phyloP scores from a whole-genome alignment of 2,329 filamentous ascomycete species.

The Monilinia vaccinii-corymbosi region DNA sequence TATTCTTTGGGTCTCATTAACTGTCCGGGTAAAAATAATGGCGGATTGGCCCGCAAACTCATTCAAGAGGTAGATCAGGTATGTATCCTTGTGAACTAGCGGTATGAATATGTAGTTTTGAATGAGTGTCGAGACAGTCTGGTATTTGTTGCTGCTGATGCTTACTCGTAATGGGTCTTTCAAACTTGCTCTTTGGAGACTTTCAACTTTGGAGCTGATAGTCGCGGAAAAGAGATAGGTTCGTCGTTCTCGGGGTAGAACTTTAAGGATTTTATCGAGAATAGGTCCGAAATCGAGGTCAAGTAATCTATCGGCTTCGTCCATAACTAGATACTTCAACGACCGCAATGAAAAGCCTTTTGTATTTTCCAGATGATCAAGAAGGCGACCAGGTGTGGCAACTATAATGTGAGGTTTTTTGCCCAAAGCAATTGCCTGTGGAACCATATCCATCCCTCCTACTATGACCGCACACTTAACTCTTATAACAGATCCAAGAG shows the following conservation, averaged over 20 bases:
- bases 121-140: conserved; percentile 81
- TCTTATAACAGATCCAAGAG: conserved; percentile 77
- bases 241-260: conserved; percentile 65
- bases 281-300: conserved; percentile 92
- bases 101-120: conserved; percentile 84
- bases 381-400: conserved; percentile 77
- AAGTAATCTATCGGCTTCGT: conserved; percentile 84
- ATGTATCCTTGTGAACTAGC: conserved; percentile 79
- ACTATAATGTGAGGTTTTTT: conserved; percentile 94
- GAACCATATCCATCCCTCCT: conserved; percentile 92
- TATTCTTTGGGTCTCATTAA: conserved; percentile 81
- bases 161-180: conserved; percentile 76
- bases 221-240: conserved; percentile 94
- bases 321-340: conserved; percentile 86
- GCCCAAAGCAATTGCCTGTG: conserved; percentile 82
- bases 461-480: conserved; percentile 80
- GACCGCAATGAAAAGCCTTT: conserved; percentile 83
- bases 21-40: conserved; percentile 87
- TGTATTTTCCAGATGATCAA: conserved; percentile 93
- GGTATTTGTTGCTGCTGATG: conserved; percentile 75
- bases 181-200: conserved; percentile 79
- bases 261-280: conserved; percentile 87
- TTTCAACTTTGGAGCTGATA: conserved; percentile 89
- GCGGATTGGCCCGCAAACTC: conserved; percentile 78
- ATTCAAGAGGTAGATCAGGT: conserved; percentile 77